Base-by-base conservation (phyloP, 2,329 filamentous ascomycete species). In the Xylariaceae sp. region DNA sequence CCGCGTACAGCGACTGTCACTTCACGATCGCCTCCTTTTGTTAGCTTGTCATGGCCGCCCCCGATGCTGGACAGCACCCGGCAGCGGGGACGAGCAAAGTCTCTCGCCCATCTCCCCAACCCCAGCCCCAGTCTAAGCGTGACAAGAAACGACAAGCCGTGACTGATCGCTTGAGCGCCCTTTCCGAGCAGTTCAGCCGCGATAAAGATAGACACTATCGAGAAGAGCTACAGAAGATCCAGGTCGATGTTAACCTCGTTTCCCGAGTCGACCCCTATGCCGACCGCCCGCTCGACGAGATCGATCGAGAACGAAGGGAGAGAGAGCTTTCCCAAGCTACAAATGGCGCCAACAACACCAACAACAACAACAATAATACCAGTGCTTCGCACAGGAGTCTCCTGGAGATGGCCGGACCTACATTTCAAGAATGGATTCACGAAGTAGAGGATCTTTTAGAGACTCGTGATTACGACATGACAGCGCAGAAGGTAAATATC, bases 381-480 rank as follows among this genome's bases (percentile, higher is more conserved):
- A 78, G 26, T 24, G 6, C 43, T 23, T 28, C 53, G n/a, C 56
- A 79, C 23, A 75, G 84, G 75, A 83, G 84, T 68, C 75, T 90
- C 69, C 71, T 91, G 23, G 83, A 88, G 50, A 89, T 90, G 77
- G 92, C 92, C 29, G 95, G 95, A 1, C 91, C 88, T 68, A 86
- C 89, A 70, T 97, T 96, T 73, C 83, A 88, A 57, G 87, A 91
- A 65, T 98, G 96, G 77, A 86, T 95, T 17, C 86, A 91, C 65
- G 87, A 94, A 60, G 85, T 97, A 51, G 96, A 97, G 71, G 89
- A 96, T 73, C 84, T 92, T 6, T 87, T 96, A 64, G 93, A 98
- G 74, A 85, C 91, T 69, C 86, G 91, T 66, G 95, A 99, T 78
- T 87, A 90, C 62, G 87, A 93, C 67, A 77, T 98, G 70, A 88